These are phyloP conservation scores for Calonectria henricotiae DNA, from an alignment of 2,329 filamentous ascomycete genomes.

Conservation along the genomic window DNA sequence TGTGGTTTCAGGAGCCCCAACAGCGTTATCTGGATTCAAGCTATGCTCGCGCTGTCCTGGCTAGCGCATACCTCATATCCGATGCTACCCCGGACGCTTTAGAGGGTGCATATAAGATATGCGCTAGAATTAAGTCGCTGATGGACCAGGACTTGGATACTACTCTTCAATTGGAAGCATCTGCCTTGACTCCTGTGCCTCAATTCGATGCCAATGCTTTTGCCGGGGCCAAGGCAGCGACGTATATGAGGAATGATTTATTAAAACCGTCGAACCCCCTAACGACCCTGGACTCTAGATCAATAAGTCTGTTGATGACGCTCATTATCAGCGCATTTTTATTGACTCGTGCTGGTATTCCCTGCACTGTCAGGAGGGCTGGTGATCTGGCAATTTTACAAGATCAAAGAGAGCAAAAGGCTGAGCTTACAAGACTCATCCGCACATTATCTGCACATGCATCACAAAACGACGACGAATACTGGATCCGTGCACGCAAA, in stretches of 20 bases:
- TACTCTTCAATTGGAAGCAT: conserved; percentile 66
- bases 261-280: conserved; percentile 75
- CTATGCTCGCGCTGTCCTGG: conserved; percentile 79
- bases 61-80: conserved; percentile 78
- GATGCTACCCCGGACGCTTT: conserved; percentile 74
- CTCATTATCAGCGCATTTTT: conserved; percentile 75
- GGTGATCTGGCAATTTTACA: conserved; percentile 77
- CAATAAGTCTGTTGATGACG: conserved; percentile 75
- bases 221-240: conserved; percentile 50
- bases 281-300: conserved; percentile 72
- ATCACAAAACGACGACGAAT: conserved; percentile 74
- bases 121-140: conserved; percentile 70
- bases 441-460: conserved; percentile 66
- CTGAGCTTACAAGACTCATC: conserved; percentile 73
- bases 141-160: conserved; percentile 74
- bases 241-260: conserved; percentile 63
- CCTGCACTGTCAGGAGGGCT: conserved; percentile 68
- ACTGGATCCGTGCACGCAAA: conserved; percentile 75
- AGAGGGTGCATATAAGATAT: conserved; percentile 73
- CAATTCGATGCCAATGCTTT: conserved; percentile 48
- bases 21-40: conserved; percentile 73
- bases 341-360: conserved; percentile 67
- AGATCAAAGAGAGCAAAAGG: conserved; percentile 76
- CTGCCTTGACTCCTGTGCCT: conserved; percentile 62
- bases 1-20: conserved; percentile 74